Evolutionary conservation across 371 early-diverging fungal genomes (phyloP).

Genomic region (Fennellomyces sp.): DNA sequence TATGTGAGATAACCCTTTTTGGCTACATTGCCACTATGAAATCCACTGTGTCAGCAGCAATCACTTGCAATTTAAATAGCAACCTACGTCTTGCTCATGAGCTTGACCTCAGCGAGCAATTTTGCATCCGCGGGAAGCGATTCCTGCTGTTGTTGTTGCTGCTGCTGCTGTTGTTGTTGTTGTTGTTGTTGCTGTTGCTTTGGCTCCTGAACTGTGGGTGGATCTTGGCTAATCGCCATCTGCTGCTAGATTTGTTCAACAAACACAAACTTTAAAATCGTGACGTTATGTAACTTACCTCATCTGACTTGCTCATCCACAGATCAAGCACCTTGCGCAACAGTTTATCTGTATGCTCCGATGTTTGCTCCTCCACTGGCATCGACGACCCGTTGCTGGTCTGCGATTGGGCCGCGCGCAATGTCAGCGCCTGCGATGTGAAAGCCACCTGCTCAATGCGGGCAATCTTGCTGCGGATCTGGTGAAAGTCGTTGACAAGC

Average conservation of each 20-base stretch:
- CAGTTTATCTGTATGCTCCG: constrained; percentile 29
- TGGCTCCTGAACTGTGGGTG: constrained; percentile 30
- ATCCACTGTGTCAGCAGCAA: constrained; percentile 31
- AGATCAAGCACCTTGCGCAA: constrained; percentile 42
- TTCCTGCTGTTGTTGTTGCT: constrained; percentile 4
- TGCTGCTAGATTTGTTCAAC: constrained; percentile 15
- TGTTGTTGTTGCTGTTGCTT: no score
- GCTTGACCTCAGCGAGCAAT: constrained; percentile 60
- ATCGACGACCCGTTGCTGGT: constrained; percentile 9
- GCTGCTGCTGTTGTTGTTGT: constrained; percentile 18
- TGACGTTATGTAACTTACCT: constrained; percentile 36
- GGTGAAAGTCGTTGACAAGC: constrained; percentile 64
- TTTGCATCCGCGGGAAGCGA: constrained; percentile 28
- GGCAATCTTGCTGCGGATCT: constrained; percentile 37
- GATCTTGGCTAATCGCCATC: constrained; percentile 54
- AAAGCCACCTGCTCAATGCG: constrained; percentile 52
- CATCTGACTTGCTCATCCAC: constrained; percentile 53
- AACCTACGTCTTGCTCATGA: constrained; percentile 57
- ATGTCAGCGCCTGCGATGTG: constrained; percentile 27
- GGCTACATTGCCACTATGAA: constrained; percentile 55
- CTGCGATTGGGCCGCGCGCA: constrained; percentile 10
- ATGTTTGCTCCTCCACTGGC: not conserved
- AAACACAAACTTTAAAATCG: not conserved
- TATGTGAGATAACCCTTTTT: constrained; percentile 65
- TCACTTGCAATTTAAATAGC: constrained; percentile 28